Evolutionary conservation across 768 basidiomycete genomes (phyloP), one percentile per base, ranked within the genome.

Genomic region (Chalciporus piperatus): DNA sequence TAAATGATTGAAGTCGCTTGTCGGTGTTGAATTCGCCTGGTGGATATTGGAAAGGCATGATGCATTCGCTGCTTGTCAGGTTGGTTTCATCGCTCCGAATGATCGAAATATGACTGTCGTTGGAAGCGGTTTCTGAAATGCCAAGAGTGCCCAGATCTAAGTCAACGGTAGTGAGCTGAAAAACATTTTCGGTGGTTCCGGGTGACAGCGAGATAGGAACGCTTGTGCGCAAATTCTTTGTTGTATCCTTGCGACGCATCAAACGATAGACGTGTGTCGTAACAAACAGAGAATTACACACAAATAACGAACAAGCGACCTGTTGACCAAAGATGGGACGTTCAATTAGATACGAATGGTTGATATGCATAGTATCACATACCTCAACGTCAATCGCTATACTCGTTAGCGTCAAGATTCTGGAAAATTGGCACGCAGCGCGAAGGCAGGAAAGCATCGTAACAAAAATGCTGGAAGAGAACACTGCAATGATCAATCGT

Each of bases 331-430:
- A 16, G 41, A 45, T 51, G 43, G 43, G 54, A 25, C 7, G 6
- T 2, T 17, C 25, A n/a, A 20, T 37, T 16, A n/a, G n/a, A n/a
- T 22, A 11, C 7, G 38, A 22, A 7, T 16, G n/a, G 14, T 41
- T 28, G 35, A 45, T 16, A 19, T n/a, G n/a, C n/a, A n/a, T 14
- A n/a, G 7, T 7, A 17, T 41, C 17, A 32, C 55, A 42, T 52
- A 57, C 61, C 22, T 60, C 50, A 14, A 53, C 19, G 22, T 63
- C 61, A 41, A 50, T 52, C 27, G 51, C 50, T 19, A 55, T 45
- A 22, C 5, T 25, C 2, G 40, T 45, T 22, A 56, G 44, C 10
- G 48, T 17, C 13, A 14, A 6, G 3, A 52, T 22, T 38, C 40
- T 9, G 17, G 49, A 27, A 17, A 66, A 0, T 32, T 57, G 56